Evolutionary conservation across 177 flowering plant genomes (phyloP).

Genomic region (Telopea speciosissima): DNA sequence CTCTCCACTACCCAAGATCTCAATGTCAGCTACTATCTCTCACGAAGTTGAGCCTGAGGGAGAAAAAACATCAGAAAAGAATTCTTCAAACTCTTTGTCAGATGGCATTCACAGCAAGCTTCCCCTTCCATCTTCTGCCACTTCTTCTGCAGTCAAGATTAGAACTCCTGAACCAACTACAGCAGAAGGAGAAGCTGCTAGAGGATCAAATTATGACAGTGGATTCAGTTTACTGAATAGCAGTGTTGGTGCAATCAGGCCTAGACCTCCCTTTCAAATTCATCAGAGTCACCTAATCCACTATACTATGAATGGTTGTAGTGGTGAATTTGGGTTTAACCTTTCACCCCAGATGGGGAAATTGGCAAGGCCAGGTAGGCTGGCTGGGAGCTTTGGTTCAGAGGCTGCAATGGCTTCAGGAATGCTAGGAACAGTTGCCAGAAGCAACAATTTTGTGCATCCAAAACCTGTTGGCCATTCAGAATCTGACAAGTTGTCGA

Average conservation of each 20-base stretch:
- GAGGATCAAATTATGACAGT: slow-evolving; percentile 21
- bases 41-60: slow-evolving; percentile 15
- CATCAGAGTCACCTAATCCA: slow-evolving; percentile 25
- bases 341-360: slow-evolving; percentile 36
- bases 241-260: slow-evolving; percentile 17
- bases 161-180: slow-evolving; percentile 12
- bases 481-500: slow-evolving; percentile 18
- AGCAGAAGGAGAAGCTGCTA: slow-evolving; percentile 21
- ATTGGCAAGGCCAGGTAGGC: slow-evolving; percentile 18
- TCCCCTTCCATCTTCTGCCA: slow-evolving; percentile 11
- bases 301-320: slow-evolving; percentile 41
- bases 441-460: slow-evolving; percentile 19
- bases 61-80: slow-evolving; percentile 21
- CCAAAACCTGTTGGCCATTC: slow-evolving; percentile 12
- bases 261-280: slow-evolving; percentile 24
- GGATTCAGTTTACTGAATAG: slow-evolving; percentile 22
- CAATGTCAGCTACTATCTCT: slow-evolving; percentile 9
- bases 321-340: slow-evolving; percentile 28
- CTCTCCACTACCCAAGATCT: slow-evolving; percentile 13
- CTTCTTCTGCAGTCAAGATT: slow-evolving; percentile 8
- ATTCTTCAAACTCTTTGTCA: slow-evolving; percentile 5
- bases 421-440: slow-evolving; percentile 20
- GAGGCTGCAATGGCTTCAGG: slow-evolving; percentile 27
- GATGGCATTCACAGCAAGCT: slow-evolving; percentile 21
- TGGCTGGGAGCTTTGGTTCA: slow-evolving; percentile 20